These are phyloP conservation scores for Aphanomyces cochlioides DNA, from an alignment of 352 stramenopile species.

Conservation along the genomic window DNA sequence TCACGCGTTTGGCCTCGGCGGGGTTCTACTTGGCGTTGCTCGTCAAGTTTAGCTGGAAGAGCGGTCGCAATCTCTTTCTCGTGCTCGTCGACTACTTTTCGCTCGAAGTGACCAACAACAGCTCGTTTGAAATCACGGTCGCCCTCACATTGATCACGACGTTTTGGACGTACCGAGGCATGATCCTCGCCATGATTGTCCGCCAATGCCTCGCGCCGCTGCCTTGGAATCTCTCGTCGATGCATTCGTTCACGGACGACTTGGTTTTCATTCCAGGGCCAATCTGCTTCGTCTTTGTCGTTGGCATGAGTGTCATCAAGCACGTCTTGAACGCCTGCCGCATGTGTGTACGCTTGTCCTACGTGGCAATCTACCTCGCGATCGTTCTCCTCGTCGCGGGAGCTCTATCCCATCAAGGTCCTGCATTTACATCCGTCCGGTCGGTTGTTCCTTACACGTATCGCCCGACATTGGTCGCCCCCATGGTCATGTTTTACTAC, in stretches of 20 bases:
- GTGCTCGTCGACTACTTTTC: slow-evolving; percentile 1
- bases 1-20: not conserved
- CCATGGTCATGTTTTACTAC: no score
- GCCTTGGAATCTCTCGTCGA: not conserved
- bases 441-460: no score
- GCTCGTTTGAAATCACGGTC: not conserved
- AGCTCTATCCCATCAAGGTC: no score
- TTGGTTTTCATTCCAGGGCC: not conserved
- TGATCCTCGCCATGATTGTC: slow-evolving; percentile 1
- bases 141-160: not conserved
- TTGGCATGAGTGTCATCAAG: slow-evolving; percentile 4
- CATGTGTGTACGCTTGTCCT: not conserved
- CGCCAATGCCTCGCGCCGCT: not conserved
- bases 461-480: no score
- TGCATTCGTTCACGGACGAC: not conserved
- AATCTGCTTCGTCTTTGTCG: not conserved
- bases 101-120: not conserved
- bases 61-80: not conserved
- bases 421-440: no score
- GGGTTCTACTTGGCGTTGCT: not conserved
- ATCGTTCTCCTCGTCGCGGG: not conserved
- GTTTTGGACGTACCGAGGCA: not conserved
- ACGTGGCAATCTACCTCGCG: not conserved
- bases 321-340: not conserved
- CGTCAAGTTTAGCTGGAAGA: not conserved